Percentiles rank a stretch among this genome's conserved stretches.
Evolutionary conservation across 2,329 filamentous ascomycete species (phyloP).

Genomic region (Hansfordia pulvinata): DNA sequence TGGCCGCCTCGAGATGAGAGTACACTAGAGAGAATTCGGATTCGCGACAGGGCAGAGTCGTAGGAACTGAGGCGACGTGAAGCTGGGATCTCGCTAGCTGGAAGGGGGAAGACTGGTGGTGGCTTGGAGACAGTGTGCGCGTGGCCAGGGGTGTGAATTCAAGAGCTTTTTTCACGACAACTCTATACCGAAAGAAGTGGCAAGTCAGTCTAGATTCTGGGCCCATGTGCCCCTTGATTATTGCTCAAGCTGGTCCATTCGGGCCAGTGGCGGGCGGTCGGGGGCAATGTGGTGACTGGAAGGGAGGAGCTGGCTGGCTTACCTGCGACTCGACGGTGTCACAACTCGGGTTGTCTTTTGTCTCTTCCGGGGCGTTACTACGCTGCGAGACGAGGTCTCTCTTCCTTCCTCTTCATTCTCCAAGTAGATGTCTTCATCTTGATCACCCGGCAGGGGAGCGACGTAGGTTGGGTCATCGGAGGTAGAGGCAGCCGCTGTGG

Average conservation of each 20-base stretch:
- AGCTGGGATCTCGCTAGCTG: conserved; percentile 78
- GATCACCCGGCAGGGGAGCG: conserved; percentile 12
- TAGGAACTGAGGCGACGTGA: conserved; percentile 86
- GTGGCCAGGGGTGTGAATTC: conserved; percentile 95
- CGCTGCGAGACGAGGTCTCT: too few species aligned
- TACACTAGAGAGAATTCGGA: conserved; percentile 87
- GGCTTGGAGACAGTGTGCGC: conserved; percentile 62
- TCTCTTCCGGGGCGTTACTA: conserved; percentile 42
- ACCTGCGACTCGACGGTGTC: conserved; percentile 29
- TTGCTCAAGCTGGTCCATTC: too few species aligned
- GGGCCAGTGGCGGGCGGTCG: background rate
- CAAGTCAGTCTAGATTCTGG: background rate
- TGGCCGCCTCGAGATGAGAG: conserved; percentile 84
- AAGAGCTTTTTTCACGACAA: conserved; percentile 72
- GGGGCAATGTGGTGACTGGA: conserved; percentile 40
- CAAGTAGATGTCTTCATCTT: conserved; percentile 19
- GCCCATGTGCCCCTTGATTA: too few species aligned
- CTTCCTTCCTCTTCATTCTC: conserved; percentile 19
- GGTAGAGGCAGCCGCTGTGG: too few species aligned
- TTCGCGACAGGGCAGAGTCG: conserved; percentile 81
- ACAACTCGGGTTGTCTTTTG: conserved; percentile 31
- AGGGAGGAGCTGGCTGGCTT: conserved; percentile 28
- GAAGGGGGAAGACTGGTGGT: conserved; percentile 73
- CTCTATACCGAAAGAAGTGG: conserved; percentile 20
- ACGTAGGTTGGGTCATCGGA: conserved; percentile 17